Percentiles rank a stretch among this genome's conserved stretches.
Evolutionary conservation across 2,329 filamentous ascomycete species (phyloP).

Genomic region (Coleophoma crateriformis): DNA sequence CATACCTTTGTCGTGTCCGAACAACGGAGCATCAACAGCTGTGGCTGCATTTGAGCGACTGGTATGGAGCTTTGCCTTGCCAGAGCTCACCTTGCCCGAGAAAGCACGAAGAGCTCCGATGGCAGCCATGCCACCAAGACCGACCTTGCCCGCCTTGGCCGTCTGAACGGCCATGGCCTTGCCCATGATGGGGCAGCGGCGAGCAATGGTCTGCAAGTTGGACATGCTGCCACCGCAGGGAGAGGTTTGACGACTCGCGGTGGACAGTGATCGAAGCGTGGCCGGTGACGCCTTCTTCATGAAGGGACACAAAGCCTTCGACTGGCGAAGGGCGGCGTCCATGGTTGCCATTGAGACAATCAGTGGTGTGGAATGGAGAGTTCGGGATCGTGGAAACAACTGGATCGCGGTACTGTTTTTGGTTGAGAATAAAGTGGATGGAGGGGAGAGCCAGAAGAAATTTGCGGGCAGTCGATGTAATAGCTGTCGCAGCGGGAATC

Average conservation of each 20-base stretch:
- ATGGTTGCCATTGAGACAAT: slow-evolving; percentile 44
- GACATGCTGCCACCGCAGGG: slow-evolving; percentile 91
- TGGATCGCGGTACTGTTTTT: background rate
- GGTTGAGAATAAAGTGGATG: background rate
- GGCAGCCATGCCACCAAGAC: slow-evolving; percentile 34
- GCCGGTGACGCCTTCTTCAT: slow-evolving; percentile 90
- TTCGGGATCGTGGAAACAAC: background rate
- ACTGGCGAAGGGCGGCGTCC: slow-evolving; percentile 93
- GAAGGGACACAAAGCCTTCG: slow-evolving; percentile 95
- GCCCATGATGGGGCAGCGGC: slow-evolving; percentile 97
- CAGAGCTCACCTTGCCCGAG: slow-evolving; percentile 43
- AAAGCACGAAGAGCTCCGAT: slow-evolving; percentile 46
- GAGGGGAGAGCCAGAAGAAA: background rate
- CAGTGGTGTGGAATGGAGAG: background rate
- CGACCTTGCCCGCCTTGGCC: slow-evolving; percentile 42
- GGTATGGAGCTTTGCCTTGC: slow-evolving; percentile 76
- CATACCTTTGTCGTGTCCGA: slow-evolving; percentile 47
- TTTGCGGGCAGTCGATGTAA: background rate
- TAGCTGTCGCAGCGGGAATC: background rate
- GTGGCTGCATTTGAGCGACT: slow-evolving; percentile 72
- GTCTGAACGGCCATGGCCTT: slow-evolving; percentile 90
- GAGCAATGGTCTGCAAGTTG: slow-evolving; percentile 89
- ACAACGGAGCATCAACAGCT: slow-evolving; percentile 56
- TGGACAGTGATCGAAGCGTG: slow-evolving; percentile 84
- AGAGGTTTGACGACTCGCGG: slow-evolving; percentile 52